Conservation (phyloP, 768 basidiomycete genomes). For the Psilocybe azurescens region DNA sequence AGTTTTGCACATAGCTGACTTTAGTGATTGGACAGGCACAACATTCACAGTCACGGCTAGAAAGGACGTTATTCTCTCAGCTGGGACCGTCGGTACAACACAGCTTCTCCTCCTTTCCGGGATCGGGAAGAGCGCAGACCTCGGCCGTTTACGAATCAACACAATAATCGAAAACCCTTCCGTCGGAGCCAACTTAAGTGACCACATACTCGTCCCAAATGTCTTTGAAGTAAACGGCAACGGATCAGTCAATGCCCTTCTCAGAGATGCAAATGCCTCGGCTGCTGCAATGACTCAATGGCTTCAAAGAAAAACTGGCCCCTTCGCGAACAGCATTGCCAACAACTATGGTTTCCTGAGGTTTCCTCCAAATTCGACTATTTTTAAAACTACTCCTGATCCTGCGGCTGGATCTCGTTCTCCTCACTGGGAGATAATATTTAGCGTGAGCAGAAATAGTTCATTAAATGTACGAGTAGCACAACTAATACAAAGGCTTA, state of each 20-base stretch:
- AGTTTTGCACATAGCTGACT: background rate
- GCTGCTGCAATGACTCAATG: constrained; percentile 33
- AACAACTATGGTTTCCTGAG: constrained; percentile 34
- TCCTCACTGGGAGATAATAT: constrained; percentile 35
- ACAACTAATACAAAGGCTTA: background rate
- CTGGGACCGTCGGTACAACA: constrained; percentile 25
- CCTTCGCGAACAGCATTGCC: constrained; percentile 39
- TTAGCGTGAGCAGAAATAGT: constrained; percentile 31
- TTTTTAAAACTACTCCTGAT: constrained; percentile 20
- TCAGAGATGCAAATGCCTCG: constrained; percentile 4
- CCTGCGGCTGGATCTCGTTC: constrained; percentile 22
- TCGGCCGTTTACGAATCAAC: constrained; percentile 18
- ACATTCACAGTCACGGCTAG: constrained; percentile 18
- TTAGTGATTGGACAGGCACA: background rate
- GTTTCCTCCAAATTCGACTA: constrained; percentile 34
- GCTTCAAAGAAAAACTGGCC: constrained; percentile 29
- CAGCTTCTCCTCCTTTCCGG: constrained; percentile 30
- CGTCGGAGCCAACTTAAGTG: constrained; percentile 29
- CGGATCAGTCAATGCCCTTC: constrained; percentile 10
- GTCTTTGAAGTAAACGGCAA: constrained; percentile 14
- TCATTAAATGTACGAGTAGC: background rate
- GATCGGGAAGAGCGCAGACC: constrained; percentile 20
- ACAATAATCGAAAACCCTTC: constrained; percentile 21
- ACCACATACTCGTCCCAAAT: constrained; percentile 24
- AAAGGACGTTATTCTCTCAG: constrained; percentile 29